A percentile compares a stretch with the other conserved stretches of the same genome.
phyloP scores from a whole-genome alignment of 148 eudicot species.

The Rhododendron williamsianum region DNA sequence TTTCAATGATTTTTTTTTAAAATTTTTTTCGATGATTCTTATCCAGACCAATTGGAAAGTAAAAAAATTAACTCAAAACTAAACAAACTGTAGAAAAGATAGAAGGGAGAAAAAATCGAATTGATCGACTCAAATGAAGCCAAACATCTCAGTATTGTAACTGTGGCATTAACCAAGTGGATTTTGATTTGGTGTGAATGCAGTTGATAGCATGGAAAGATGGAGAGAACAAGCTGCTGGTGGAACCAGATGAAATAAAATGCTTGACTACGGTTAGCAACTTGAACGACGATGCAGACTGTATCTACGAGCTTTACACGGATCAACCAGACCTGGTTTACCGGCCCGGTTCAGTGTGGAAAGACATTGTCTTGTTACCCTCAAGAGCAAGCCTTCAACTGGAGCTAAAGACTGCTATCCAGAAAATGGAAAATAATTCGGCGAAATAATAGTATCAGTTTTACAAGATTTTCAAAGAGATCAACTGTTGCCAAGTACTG shows the following conservation, averaged over 20 bases:
- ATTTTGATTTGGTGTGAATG: neutral
- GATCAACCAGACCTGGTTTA: slow-evolving; percentile 19
- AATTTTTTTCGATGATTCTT: neutral
- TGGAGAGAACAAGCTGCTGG: slow-evolving; percentile 49
- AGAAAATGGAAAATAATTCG: slow-evolving; percentile 26
- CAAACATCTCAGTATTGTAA: too few species aligned
- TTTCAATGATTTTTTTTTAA: too few species aligned
- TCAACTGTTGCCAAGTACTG: neutral
- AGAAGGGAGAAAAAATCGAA: too few species aligned
- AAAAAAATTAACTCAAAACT: too few species aligned
- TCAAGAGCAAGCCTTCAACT: slow-evolving; percentile 40
- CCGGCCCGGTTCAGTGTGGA: slow-evolving; percentile 59
- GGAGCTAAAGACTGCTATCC: slow-evolving; percentile 42
- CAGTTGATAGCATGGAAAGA: slow-evolving; percentile 95
- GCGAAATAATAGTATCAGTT: neutral
- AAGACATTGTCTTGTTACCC: slow-evolving; percentile 46
- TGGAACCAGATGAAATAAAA: slow-evolving; percentile 57
- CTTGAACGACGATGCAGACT: slow-evolving; percentile 73
- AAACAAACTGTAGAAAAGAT: too few species aligned
- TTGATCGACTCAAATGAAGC: too few species aligned
- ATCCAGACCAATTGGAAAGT: too few species aligned
- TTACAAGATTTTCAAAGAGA: neutral
- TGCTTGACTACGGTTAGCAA: slow-evolving; percentile 36
- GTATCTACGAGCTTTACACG: slow-evolving; percentile 55
- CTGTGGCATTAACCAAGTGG: neutral